These are phyloP conservation scores for Vickermania ingenoplastis DNA, from an alignment of 208 protist genomes.

Conservation along the genomic window DNA sequence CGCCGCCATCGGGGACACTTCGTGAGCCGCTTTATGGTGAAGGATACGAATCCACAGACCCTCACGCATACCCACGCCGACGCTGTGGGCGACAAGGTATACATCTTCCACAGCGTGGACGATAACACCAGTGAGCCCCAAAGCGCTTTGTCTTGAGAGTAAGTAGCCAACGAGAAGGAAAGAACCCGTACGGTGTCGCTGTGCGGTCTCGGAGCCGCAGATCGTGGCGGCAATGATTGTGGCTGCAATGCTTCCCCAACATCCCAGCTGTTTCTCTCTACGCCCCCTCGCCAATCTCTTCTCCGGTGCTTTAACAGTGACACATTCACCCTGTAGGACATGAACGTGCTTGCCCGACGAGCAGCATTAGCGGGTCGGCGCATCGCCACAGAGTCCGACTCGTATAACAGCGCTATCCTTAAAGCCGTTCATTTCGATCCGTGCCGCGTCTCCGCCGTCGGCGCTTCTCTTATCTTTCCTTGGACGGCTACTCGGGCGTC, in stretches of 20 bases:
- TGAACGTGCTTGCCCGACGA: no score
- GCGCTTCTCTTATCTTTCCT: slow-evolving; percentile 49
- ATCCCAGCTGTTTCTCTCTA: not conserved
- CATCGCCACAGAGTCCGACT: no score
- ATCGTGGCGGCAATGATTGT: no score
- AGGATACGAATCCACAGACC: slow-evolving; percentile 64
- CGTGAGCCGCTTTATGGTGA: slow-evolving; percentile 53
- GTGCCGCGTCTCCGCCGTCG: slow-evolving; percentile 19
- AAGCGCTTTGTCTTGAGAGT: not conserved
- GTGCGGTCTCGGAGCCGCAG: no score
- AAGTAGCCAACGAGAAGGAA: not conserved
- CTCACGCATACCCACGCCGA: slow-evolving; percentile 75
- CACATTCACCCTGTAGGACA: no score
- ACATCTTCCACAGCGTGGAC: slow-evolving; percentile 26
- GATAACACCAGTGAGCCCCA: not conserved
- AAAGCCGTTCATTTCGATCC: slow-evolving; percentile 51
- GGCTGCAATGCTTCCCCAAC: not conserved
- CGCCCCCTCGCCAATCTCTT: not conserved
- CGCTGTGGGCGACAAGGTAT: slow-evolving; percentile 60
- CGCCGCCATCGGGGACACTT: slow-evolving; percentile 19
- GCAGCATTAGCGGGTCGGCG: no score
- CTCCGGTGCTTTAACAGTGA: not conserved
- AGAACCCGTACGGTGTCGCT: no score
- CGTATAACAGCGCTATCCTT: slow-evolving; percentile 48
- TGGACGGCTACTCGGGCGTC: slow-evolving; percentile 34